Evolutionary conservation across 495 filamentous ascomycete species (phyloP), one percentile per base, ranked within the genome.

Genomic region (Hyaloscypha variabilis): DNA sequence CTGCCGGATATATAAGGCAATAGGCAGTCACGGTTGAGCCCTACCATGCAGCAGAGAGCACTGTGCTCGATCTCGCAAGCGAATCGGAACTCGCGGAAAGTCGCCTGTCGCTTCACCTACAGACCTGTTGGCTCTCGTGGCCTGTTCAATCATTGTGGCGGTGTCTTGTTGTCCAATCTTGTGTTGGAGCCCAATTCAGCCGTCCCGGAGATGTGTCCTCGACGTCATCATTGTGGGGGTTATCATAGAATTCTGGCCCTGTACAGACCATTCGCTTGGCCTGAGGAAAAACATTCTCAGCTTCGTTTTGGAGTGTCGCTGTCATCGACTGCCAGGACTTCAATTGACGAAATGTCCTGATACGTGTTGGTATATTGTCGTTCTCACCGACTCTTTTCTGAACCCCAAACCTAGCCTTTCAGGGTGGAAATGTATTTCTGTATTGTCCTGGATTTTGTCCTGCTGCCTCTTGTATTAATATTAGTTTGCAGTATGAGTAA

Each of bases 1-100:
- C 21, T 21, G 58, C 58, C 11, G 36, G 21, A 54, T 54, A 54
- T 54, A 10, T 54, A 54, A 54, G 51, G 51, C 17, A 24, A 25
- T 54, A 24, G 51, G 51, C 51, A 24, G 8, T 8, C 21, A 26
- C 23, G 8, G 23, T 24, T 51, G 51, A 3, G 8, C 51, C 25
- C 21, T 6, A 53, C 25, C 51, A 46, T 46, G 39, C 39, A 46
- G 19, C 51, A 25, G 3, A 10, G 8, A n/a, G 4, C 10, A 24
- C 19, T 6, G 13, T 34, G 1, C 13, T 34, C 31, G 31, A 0
- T 28, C 17, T 54, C 23, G n/a, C 21, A 1, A 24, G 19, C 51
- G n/a, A 54, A 25, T 25, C 25, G 51, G 25, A 25, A 17, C 51
- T 10, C 17, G 8, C 51, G 6, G 21, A 25, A 3, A 25, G 23